phyloP scores from a whole-genome alignment of 768 basidiomycete genomes.

The Suillus americanus region DNA sequence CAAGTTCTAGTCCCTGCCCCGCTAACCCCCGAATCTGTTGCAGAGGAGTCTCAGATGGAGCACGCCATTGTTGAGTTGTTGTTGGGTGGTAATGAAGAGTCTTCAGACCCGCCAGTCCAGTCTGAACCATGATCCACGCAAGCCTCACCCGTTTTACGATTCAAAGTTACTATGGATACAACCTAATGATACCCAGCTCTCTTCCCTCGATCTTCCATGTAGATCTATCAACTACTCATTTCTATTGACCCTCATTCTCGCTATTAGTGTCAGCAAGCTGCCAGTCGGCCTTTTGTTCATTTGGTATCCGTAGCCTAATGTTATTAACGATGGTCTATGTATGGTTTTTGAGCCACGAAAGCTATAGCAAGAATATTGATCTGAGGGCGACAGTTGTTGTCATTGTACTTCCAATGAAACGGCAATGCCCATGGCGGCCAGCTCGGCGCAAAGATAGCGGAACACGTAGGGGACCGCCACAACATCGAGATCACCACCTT shows the following conservation, averaged over 20 bases:
- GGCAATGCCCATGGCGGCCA: slow-evolving; percentile 98
- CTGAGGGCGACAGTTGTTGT: not conserved
- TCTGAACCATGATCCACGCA: not conserved
- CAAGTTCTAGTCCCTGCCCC: slow-evolving; percentile 34
- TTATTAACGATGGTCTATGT: slow-evolving; percentile 16
- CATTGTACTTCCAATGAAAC: slow-evolving; percentile 77
- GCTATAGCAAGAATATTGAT: not conserved
- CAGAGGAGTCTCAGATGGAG: slow-evolving; percentile 37
- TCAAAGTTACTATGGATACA: slow-evolving; percentile 4
- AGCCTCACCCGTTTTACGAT: not conserved
- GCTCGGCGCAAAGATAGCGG: slow-evolving; percentile 89
- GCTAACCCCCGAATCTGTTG: slow-evolving; percentile 32
- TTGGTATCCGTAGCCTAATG: slow-evolving; percentile 11
- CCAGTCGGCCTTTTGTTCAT: slow-evolving; percentile 1
- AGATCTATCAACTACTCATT: slow-evolving; percentile 5
- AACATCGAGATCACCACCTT: slow-evolving; percentile 88
- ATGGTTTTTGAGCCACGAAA: slow-evolving; percentile 13
- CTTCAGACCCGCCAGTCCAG: not conserved
- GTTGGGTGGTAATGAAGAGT: slow-evolving; percentile 25
- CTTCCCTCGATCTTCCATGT: slow-evolving; percentile 1
- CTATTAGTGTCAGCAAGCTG: slow-evolving; percentile 6
- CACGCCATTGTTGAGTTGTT: slow-evolving; percentile 50
- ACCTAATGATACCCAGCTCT: slow-evolving; percentile 7
- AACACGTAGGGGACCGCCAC: slow-evolving; percentile 96
- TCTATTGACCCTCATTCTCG: not conserved